These are phyloP conservation scores for Hibiscus trionum DNA, from an alignment of 345 rosid genomes.

Conservation along the genomic window DNA sequence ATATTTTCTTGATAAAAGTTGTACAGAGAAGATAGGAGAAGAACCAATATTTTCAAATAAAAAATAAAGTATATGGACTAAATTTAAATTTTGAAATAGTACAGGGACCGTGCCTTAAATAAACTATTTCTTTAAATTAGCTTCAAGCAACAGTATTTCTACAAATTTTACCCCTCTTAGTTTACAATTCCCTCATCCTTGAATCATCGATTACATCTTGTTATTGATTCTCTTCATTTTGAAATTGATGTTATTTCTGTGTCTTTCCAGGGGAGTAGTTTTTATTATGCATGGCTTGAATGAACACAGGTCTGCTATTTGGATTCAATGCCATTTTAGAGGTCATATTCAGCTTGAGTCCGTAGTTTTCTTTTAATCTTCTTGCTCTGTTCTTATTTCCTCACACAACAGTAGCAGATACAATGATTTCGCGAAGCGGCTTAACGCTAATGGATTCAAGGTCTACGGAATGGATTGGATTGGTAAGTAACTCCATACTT, in stretches of 20 bases:
- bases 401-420: conserved; percentile 63
- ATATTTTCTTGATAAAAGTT: too few species aligned
- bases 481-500: conserved; percentile 35
- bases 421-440: conserved; percentile 71
- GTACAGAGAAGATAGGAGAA: too few species aligned
- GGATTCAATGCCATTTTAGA: background rate
- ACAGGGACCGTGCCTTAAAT: too few species aligned
- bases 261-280: conserved; percentile 58
- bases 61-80: too few species aligned
- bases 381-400: background rate
- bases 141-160: background rate
- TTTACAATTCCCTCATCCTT: background rate
- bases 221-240: background rate
- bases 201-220: background rate
- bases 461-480: conserved; percentile 95
- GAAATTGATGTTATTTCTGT: background rate
- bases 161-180: background rate
- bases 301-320: conserved; percentile 70
- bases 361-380: background rate
- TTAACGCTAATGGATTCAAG: conserved; percentile 73
- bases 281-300: conserved; percentile 81
- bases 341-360: background rate
- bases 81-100: too few species aligned
- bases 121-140: background rate
- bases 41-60: too few species aligned